Evolutionary conservation across 2,329 filamentous ascomycete genomes (phyloP), one percentile per base, ranked within the genome.

Genomic region (Alternaria sp.): DNA sequence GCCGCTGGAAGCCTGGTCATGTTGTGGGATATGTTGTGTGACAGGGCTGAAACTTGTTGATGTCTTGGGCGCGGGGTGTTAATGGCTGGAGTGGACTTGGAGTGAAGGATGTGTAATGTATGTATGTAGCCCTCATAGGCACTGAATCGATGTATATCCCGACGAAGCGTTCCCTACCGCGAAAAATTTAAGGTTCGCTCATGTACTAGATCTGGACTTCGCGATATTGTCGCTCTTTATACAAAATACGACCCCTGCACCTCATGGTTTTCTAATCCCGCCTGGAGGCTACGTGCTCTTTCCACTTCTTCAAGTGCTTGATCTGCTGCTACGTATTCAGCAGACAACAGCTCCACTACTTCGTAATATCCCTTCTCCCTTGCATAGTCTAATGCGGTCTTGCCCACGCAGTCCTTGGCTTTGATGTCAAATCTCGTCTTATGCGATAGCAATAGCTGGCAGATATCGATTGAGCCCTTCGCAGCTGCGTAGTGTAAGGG

Each of bases 11-110:
- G 43, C 44, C 33, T 21, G 25, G 25, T 47, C 15, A 61, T 41
- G 53, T 44, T 45, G 54, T 45, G 55, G 54, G 53, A 18, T 30
- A 64, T 61, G 61, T 28, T 28, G 63, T 69, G 61, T 30, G 10
- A 66, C 65, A 30, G 18, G 50, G 46, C 53, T 69, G 67, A 69
- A 68, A 69, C 67, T 60, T 68, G 60, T 66, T 69, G 63, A 43
- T 53, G 25, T 28, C 15, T 18, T 41, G 25, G 14, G 23, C 15
- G 44, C 18, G 37, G 51, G n/a, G 30, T 46, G 7, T n/a, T 41
- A 15, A 8, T 51, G 7, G 12, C 11, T 20, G 2, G 18, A 4
- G 1, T 14, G 7, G 15, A 20, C 11, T 18, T 14, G 11, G 26
- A 14, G 11, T 14, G 6, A 5, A 5, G 11, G n/a, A 30, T 30